Base-by-base conservation (phyloP, 2,329 filamentous ascomycete species). In the Nigrograna mackinnonii region DNA sequence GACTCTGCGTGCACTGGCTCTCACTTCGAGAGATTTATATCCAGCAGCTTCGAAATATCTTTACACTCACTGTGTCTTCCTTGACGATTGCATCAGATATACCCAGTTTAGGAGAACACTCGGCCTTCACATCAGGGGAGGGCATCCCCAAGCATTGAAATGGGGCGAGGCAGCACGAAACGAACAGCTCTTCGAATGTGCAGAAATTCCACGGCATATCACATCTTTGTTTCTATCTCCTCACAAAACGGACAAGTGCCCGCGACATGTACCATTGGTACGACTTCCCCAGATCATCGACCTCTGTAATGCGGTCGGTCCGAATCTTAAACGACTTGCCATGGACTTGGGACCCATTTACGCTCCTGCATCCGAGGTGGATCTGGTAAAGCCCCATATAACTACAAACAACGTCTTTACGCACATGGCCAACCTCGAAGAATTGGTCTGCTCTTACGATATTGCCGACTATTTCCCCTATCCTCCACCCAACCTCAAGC, bases 271-370 rank as follows among this genome's bases (percentile, higher is more conserved):
- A 13, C 54, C 51, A 3, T 43, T 56, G 49, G 44, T 61, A 2
- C 55, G 52, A 5, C 41, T 62, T 12, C 44, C 56, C 4, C 51
- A 61, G 14, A 37, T 64, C n/a, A 52, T 60, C 9, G 54, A 60
- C 16, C 41, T 64, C 0, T 57, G 47, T 24, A 44, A 19, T 6
- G 16, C 31, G 14, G 50, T 58, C 11, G 59, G 58, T 0, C 19
- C 22, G 0, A 58, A 44, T 2, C 42, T 65, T 9, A 62, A 50
- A 38, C 41, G 56, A 3, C 46, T 65, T 6, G 47, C 50, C 6
- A 14, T 65, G n/a, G 53, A 64, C 18, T 39, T 61, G 7, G 43
- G 49, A 9, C 54, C 56, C 0, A 35, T 57, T 0, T 52, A 58
- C 22, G 38, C 50, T 1, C 33, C 49, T 1, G 35, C 17, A 3